Evolutionary conservation across 805 yeast species (phyloP).

Genomic region (Wickerhamiella dianesei): DNA sequence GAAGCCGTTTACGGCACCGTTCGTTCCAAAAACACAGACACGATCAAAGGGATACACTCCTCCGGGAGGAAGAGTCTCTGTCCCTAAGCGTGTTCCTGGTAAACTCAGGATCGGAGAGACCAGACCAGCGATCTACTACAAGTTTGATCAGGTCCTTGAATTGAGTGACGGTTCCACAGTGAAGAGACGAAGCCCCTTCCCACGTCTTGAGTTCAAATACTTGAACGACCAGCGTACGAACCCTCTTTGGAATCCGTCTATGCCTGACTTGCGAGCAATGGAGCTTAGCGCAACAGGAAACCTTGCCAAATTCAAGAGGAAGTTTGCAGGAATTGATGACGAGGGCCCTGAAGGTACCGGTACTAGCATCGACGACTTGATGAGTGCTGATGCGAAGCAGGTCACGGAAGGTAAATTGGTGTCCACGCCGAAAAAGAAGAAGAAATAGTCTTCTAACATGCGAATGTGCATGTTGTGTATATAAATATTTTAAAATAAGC

Average conservation of each 20-base stretch:
- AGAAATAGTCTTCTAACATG: conserved; percentile 8
- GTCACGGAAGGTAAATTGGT: conserved; percentile 17
- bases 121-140: conserved; percentile 84
- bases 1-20: not conserved
- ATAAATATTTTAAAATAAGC: not conserved
- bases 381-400: conserved; percentile 19
- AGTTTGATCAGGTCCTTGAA: conserved; percentile 80
- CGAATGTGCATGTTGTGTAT: conserved; percentile 1
- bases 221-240: conserved; percentile 79
- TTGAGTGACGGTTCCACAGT: conserved; percentile 89
- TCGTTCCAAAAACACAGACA: not conserved
- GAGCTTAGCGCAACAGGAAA: conserved; percentile 81
- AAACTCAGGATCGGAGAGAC: conserved; percentile 52
- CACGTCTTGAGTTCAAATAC: conserved; percentile 73
- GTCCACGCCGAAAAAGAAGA: conserved; percentile 10
- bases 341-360: conserved; percentile 2
- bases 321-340: conserved; percentile 21
- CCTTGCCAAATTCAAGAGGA: conserved; percentile 31
- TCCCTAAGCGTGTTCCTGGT: conserved; percentile 17
- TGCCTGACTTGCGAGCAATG: conserved; percentile 56
- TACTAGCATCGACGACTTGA: conserved; percentile 17
- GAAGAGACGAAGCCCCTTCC: conserved; percentile 69
- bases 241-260: conserved; percentile 78
- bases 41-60: conserved; percentile 16
- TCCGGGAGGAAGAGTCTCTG: conserved; percentile 18